Evolutionary conservation across 768 basidiomycete genomes (phyloP).

Genomic region (Cantharellus cinnabarinus): DNA sequence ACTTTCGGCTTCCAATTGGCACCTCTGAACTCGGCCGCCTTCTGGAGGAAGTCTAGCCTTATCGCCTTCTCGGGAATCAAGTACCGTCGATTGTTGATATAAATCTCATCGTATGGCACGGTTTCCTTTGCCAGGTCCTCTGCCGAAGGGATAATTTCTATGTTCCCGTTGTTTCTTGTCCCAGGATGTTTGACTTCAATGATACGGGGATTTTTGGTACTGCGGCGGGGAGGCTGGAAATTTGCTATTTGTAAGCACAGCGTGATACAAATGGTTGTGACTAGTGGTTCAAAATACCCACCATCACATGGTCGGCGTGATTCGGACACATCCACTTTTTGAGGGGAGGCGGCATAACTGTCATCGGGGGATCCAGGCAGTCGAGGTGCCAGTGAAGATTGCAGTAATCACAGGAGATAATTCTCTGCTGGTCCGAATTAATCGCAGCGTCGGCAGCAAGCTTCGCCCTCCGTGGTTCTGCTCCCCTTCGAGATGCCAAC

Average conservation of each 20-base stretch:
- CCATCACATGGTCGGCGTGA: constrained; percentile 72
- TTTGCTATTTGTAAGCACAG: background rate
- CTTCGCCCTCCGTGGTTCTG: background rate
- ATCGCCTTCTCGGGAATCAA: constrained; percentile 84
- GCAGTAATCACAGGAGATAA: constrained; percentile 92
- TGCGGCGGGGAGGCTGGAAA: constrained; percentile 56
- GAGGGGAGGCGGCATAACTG: constrained; percentile 62
- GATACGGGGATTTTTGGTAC: constrained; percentile 43
- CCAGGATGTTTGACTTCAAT: constrained; percentile 58
- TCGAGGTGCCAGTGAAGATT: constrained; percentile 91
- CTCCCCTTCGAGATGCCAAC: background rate
- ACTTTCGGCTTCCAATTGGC: background rate
- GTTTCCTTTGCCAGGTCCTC: constrained; percentile 11
- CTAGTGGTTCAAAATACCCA: constrained; percentile 17
- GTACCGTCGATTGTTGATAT: constrained; percentile 50
- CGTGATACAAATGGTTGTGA: constrained; percentile 3
- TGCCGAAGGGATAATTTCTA: constrained; percentile 63
- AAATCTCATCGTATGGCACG: constrained; percentile 13
- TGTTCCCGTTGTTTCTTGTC: constrained; percentile 78
- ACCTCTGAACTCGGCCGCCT: constrained; percentile 11
- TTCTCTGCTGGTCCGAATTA: constrained; percentile 18
- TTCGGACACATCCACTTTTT: constrained; percentile 99
- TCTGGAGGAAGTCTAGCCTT: constrained; percentile 89
- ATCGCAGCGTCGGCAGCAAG: constrained; percentile 2
- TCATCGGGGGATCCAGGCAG: constrained; percentile 79